phyloP scores from a whole-genome alignment of 768 basidiomycete species.

The Multifurca ochricompacta region DNA sequence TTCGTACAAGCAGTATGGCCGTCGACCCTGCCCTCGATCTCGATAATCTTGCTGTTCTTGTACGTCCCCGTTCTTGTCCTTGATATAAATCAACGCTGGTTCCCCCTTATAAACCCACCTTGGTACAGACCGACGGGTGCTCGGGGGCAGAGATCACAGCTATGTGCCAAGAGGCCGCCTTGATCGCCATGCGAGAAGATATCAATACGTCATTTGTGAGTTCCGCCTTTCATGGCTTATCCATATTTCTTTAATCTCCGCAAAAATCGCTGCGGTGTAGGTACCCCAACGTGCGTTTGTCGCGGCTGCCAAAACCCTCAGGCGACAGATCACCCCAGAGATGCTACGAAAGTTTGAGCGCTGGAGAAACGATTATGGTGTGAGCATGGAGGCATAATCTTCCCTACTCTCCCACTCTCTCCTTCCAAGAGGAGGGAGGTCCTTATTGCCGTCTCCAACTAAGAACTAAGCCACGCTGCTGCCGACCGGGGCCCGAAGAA shows the following conservation, averaged over 20 bases:
- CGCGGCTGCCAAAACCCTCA: conserved; percentile 59
- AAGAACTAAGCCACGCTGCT: background rate
- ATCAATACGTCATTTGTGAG: conserved; percentile 71
- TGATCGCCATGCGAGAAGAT: conserved; percentile 84
- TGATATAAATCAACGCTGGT: too few species aligned
- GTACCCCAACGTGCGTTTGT: conserved; percentile 69
- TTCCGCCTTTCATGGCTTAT: conserved; percentile 5
- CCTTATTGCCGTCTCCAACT: background rate
- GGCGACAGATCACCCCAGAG: conserved; percentile 78
- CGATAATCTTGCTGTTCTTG: conserved; percentile 58
- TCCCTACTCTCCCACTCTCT: background rate
- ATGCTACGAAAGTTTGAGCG: conserved; percentile 62
- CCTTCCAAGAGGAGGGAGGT: background rate
- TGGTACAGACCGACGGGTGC: conserved; percentile 77
- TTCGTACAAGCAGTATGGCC: conserved; percentile 73
- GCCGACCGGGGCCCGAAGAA: background rate
- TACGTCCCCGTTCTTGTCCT: conserved; percentile 28
- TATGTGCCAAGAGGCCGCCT: conserved; percentile 93
- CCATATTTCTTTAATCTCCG: background rate
- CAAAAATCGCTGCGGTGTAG: conserved; percentile 44
- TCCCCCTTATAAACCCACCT: too few species aligned
- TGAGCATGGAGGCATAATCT: background rate
- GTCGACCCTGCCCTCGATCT: conserved; percentile 65
- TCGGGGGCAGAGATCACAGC: conserved; percentile 92
- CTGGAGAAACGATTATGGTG: conserved; percentile 43